Evolutionary conservation across 176 grass and related monocot genomes (phyloP).

Genomic region (Aegilops tauschii): DNA sequence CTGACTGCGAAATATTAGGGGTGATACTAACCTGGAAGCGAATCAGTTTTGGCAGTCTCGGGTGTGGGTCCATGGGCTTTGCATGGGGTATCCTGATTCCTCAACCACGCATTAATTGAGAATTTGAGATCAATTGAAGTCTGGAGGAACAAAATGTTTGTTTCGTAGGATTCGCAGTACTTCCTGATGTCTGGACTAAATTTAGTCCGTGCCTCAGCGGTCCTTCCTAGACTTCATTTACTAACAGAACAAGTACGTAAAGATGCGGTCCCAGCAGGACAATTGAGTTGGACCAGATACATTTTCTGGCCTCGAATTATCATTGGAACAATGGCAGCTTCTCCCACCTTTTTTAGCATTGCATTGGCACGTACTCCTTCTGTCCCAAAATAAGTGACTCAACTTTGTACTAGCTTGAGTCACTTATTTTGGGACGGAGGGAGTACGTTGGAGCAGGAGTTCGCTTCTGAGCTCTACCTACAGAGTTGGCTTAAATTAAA

Average conservation of each 20-base stretch:
- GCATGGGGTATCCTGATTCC: neutral
- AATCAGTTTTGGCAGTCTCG: neutral
- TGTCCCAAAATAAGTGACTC: too few relatives aligned
- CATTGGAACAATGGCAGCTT: neutral
- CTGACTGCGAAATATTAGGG: neutral
- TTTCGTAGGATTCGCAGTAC: neutral
- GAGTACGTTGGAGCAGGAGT: neutral
- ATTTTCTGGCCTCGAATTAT: conserved; percentile 6
- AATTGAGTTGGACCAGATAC: neutral
- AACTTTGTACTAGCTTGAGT: too few relatives aligned
- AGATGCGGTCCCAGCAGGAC: conserved; percentile 23
- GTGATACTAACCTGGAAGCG: neutral
- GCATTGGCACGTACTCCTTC: neutral
- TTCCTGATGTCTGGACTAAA: conserved; percentile 9
- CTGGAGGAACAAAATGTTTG: neutral
- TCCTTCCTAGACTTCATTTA: conserved; percentile 12
- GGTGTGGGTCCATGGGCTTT: neutral
- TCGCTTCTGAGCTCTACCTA: neutral
- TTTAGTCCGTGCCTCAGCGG: neutral
- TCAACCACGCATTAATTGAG: neutral
- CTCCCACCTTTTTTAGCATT: conserved; percentile 3
- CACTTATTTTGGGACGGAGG: too few relatives aligned
- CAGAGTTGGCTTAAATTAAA: conserved; percentile 6
- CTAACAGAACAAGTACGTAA: neutral
- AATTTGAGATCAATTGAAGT: conserved; percentile 1